Evolutionary conservation across 306 rosid genomes (phyloP).

Genomic region (Prosopis cineraria): DNA sequence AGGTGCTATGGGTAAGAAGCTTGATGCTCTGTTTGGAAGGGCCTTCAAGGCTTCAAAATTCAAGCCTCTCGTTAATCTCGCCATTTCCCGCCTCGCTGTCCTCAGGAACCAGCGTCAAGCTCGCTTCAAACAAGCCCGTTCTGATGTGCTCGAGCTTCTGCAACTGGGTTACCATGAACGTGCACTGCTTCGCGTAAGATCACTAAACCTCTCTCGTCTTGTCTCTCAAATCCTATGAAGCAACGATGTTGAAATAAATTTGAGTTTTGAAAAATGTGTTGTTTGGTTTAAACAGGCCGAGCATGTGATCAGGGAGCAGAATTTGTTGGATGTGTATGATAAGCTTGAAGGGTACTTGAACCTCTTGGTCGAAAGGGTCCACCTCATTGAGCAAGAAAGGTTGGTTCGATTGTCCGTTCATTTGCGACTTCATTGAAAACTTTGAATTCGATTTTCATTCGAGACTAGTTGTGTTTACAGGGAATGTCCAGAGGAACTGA

Average conservation of each 20-base stretch:
- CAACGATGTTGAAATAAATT: not conserved
- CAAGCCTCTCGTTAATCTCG: slow-evolving; percentile 55
- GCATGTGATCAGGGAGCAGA: slow-evolving; percentile 84
- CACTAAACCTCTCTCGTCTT: not conserved
- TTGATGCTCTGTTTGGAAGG: slow-evolving; percentile 71
- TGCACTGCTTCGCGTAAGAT: slow-evolving; percentile 77
- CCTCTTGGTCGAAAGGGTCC: slow-evolving; percentile 70
- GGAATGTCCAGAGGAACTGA: slow-evolving; percentile 80
- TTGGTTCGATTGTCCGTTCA: slow-evolving; percentile 29
- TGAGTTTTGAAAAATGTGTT: slow-evolving; percentile 1
- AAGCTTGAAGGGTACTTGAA: slow-evolving; percentile 73
- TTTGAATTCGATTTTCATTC: not conserved
- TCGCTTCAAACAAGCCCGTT: slow-evolving; percentile 54
- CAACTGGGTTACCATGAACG: slow-evolving; percentile 73
- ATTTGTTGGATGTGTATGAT: slow-evolving; percentile 70
- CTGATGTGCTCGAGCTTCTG: slow-evolving; percentile 77
- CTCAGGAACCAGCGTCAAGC: slow-evolving; percentile 69
- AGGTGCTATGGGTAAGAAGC: slow-evolving; percentile 66
- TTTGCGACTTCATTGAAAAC: not conserved
- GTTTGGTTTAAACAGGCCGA: slow-evolving; percentile 54
- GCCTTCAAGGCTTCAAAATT: slow-evolving; percentile 60
- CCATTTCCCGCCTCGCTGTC: slow-evolving; percentile 74
- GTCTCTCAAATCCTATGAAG: not conserved
- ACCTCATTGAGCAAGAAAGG: slow-evolving; percentile 83
- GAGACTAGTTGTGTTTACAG: slow-evolving; percentile 50